Percentiles rank a stretch among this genome's conserved stretches.
These are phyloP conservation scores for Pseudocercospora vitis DNA, from an alignment of 2,329 filamentous ascomycete genomes.

Conservation along the genomic window DNA sequence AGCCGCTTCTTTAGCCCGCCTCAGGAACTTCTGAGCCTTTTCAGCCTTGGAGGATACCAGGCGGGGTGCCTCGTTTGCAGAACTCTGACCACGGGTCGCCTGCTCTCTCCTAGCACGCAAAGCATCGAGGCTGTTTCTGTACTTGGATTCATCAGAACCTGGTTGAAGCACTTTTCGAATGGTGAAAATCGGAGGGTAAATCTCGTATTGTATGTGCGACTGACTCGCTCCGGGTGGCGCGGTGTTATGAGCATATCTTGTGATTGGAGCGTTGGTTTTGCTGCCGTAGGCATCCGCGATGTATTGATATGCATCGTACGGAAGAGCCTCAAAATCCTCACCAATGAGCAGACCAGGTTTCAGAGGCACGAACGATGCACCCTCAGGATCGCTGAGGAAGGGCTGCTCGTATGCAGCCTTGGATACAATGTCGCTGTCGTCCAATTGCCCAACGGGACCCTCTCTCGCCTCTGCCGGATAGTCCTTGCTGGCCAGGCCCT, in stretches of 20 bases:
- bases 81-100: constrained; percentile 27
- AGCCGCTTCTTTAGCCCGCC: constrained; percentile 66
- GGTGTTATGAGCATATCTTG: constrained; percentile 76
- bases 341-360: constrained; percentile 63
- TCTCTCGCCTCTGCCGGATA: constrained; percentile 60
- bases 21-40: constrained; percentile 72
- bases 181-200: constrained; percentile 80
- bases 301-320: constrained; percentile 76
- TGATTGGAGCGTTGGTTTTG: constrained; percentile 68
- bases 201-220: constrained; percentile 75
- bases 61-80: constrained; percentile 58
- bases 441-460: constrained; percentile 72
- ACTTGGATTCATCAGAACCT: constrained; percentile 4
- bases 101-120: constrained; percentile 24
- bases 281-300: constrained; percentile 80
- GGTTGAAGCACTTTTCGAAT: constrained; percentile 72
- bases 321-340: constrained; percentile 76
- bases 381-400: constrained; percentile 27
- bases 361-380: constrained; percentile 64
- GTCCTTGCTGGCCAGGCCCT: constrained; percentile 56
- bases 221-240: constrained; percentile 55
- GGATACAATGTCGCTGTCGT: constrained; percentile 77
- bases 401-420: constrained; percentile 33
- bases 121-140: constrained; percentile 4
- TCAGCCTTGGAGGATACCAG: constrained; percentile 67